Percentiles rank a stretch among this genome's conserved stretches.
These are phyloP conservation scores for Oxytropis ochrocephala DNA, from an alignment of 306 rosid species.

Conservation along the genomic window DNA sequence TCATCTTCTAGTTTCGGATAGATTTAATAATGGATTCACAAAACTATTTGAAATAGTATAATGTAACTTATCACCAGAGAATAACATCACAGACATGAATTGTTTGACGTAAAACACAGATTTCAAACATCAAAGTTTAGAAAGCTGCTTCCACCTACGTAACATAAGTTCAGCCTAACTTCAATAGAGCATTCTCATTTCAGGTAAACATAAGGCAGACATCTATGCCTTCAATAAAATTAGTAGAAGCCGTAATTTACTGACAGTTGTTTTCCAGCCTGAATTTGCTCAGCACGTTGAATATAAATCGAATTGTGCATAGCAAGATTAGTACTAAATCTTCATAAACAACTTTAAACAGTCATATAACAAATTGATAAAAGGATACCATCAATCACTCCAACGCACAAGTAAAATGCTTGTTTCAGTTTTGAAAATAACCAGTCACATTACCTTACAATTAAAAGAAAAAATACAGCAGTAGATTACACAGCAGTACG, in stretches of 20 bases:
- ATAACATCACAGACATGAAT: too few species aligned
- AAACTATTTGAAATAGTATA: too few species aligned
- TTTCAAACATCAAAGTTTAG: too few species aligned
- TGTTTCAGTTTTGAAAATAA: slow-evolving; percentile 4
- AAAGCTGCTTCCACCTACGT: too few species aligned
- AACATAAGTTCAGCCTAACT: background rate
- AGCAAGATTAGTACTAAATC: background rate
- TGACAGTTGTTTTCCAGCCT: background rate
- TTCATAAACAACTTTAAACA: background rate
- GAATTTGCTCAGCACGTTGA: background rate
- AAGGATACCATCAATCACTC: background rate
- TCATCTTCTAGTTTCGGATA: too few species aligned
- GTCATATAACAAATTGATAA: background rate
- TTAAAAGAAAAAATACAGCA: background rate
- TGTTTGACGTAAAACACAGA: too few species aligned
- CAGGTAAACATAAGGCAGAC: background rate
- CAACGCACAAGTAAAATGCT: slow-evolving; percentile 2
- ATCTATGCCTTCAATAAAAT: background rate
- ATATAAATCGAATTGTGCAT: background rate
- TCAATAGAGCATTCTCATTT: background rate
- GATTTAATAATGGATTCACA: too few species aligned
- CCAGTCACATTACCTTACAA: background rate
- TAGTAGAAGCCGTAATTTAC: background rate
- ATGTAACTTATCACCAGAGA: too few species aligned
- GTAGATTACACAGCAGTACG: background rate